phyloP scores from a whole-genome alignment of 2,329 filamentous ascomycete genomes.

The Sporothrix luriei region DNA sequence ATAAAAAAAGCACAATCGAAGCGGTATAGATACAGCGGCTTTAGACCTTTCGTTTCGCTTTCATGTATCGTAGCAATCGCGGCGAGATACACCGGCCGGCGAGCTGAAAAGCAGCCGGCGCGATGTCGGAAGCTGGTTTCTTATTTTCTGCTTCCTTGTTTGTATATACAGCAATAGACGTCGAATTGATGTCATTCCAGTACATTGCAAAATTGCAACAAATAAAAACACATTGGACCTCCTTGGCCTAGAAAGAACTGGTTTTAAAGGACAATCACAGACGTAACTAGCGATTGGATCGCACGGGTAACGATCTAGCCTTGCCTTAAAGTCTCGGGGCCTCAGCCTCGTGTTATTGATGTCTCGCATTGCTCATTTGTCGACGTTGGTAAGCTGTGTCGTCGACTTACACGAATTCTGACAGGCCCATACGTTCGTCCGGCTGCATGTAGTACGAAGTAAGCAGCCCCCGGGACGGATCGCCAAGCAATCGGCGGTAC shows the following conservation, averaged over 20 bases:
- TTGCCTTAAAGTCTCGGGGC: background rate
- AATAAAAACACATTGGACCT: too few relatives aligned
- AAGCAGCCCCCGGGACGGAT: slow-evolving; percentile 2
- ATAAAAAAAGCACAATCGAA: background rate
- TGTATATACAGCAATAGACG: background rate
- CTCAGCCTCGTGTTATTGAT: slow-evolving; percentile 2
- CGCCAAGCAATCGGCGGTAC: background rate
- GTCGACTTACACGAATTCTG: slow-evolving; percentile 9
- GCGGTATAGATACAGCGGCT: slow-evolving; percentile 14
- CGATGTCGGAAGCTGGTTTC: too few relatives aligned
- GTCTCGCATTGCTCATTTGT: background rate
- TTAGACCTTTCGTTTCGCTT: background rate
- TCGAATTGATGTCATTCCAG: background rate
- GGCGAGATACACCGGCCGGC: background rate
- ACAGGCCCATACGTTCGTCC: background rate
- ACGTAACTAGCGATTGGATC: background rate
- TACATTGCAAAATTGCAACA: too few relatives aligned
- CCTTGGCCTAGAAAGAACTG: too few relatives aligned
- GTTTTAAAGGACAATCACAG: too few relatives aligned
- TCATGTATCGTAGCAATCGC: slow-evolving; percentile 5
- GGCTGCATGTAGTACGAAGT: background rate
- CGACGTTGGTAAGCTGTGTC: background rate
- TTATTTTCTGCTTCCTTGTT: background rate
- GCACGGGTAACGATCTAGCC: background rate
- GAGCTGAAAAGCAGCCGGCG: background rate